Percentiles rank a stretch among this genome's conserved stretches.
Evolutionary conservation across 805 yeast species (phyloP).

Genomic region (Candida corydali): DNA sequence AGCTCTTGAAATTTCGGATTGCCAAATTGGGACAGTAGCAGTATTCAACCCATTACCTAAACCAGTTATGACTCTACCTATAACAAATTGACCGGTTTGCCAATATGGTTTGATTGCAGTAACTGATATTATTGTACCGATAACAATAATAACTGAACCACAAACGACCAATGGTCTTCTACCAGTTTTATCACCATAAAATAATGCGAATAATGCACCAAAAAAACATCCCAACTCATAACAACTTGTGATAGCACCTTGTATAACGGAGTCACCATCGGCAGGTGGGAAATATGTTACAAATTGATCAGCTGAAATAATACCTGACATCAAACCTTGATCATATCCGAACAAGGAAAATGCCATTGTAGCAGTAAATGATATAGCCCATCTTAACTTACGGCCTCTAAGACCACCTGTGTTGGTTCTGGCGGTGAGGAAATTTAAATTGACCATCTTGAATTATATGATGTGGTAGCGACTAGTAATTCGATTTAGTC

Average conservation of each 20-base stretch:
- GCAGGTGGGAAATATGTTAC: slow-evolving; percentile 38
- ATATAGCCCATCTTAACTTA: slow-evolving; percentile 29
- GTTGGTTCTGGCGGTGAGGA: slow-evolving; percentile 37
- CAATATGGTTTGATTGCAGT: slow-evolving; percentile 35
- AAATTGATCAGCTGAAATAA: slow-evolving; percentile 36
- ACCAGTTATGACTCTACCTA: slow-evolving; percentile 51
- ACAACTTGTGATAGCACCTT: slow-evolving; percentile 68
- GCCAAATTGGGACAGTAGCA: slow-evolving; percentile 45
- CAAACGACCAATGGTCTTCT: slow-evolving; percentile 37
- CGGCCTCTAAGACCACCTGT: slow-evolving; percentile 58
- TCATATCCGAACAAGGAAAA: slow-evolving; percentile 32
- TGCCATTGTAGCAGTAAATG: slow-evolving; percentile 25
- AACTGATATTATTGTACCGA: slow-evolving; percentile 39
- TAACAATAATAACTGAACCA: slow-evolving; percentile 36
- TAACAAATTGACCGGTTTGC: slow-evolving; percentile 68
- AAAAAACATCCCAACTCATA: slow-evolving; percentile 62
- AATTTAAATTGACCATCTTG: slow-evolving; percentile 1
- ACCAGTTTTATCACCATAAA: slow-evolving; percentile 37
- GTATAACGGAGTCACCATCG: slow-evolving; percentile 33
- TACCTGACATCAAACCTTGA: slow-evolving; percentile 43
- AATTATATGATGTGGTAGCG: too few species aligned
- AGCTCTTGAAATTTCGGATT: slow-evolving; percentile 42
- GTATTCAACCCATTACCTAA: slow-evolving; percentile 40
- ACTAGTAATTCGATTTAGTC: too few species aligned
- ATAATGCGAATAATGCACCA: slow-evolving; percentile 39